Percentiles rank a stretch among this genome's conserved stretches.
phyloP scores from a whole-genome alignment of 1,284 basidiomycete species.

The Amylostereum chailletii region DNA sequence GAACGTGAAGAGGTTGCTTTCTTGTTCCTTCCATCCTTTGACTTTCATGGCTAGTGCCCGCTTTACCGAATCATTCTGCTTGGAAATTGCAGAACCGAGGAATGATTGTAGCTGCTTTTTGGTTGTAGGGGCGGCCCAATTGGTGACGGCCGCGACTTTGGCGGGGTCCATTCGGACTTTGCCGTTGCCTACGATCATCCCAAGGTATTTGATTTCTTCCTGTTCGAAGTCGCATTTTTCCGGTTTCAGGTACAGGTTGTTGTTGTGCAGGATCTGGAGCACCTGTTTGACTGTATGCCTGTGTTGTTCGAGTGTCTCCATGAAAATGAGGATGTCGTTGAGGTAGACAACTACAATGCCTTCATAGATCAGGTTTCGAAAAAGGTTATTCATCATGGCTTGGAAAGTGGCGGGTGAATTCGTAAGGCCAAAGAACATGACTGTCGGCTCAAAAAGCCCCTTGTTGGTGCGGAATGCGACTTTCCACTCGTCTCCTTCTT shows the following conservation, averaged over 20 bases:
- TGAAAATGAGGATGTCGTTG: conserved; percentile 1
- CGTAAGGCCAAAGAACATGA: conserved; percentile 1
- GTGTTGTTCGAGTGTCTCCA: neutral
- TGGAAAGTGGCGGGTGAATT: neutral
- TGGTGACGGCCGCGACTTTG: conserved; percentile 24
- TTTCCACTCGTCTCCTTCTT: conserved; percentile 8
- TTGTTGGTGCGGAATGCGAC: conserved; percentile 5
- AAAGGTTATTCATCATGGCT: neutral
- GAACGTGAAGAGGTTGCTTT: no score
- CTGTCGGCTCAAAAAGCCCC: conserved; percentile 2
- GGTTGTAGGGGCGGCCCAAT: conserved; percentile 24
- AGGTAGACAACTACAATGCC: neutral
- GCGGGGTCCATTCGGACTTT: conserved; percentile 23
- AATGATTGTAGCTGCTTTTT: conserved; percentile 19
- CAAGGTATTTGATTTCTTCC: conserved; percentile 25
- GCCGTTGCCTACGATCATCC: conserved; percentile 21
- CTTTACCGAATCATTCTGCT: no score
- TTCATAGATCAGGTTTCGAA: neutral
- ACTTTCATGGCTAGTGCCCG: no score
- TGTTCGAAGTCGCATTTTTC: conserved; percentile 30
- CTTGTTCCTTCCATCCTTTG: no score
- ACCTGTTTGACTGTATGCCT: conserved; percentile 14
- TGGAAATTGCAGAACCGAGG: no score
- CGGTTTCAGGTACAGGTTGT: conserved; percentile 22
- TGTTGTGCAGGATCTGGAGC: conserved; percentile 20